Evolutionary conservation across 78 protist genomes (phyloP).

Genomic region (Dictyostelium brefeldianum): DNA sequence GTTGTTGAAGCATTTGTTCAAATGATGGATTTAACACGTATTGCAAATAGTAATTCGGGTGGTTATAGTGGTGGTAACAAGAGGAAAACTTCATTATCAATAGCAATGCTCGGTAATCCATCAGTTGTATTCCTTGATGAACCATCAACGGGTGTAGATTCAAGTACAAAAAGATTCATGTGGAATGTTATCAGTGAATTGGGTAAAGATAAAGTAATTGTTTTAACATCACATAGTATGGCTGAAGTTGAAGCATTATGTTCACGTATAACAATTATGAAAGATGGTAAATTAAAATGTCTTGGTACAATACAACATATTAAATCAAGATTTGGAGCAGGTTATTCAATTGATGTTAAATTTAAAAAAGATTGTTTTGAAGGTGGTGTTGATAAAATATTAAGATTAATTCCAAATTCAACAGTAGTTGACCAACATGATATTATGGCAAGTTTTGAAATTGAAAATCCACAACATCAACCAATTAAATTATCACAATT

Average conservation of each 20-base stretch:
- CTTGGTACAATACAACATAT: slow-evolving; percentile 89
- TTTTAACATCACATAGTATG: slow-evolving; percentile 95
- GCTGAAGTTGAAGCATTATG: slow-evolving; percentile 87
- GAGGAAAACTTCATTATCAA: slow-evolving; percentile 88
- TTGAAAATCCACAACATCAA: slow-evolving; percentile 17
- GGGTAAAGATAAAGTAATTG: slow-evolving; percentile 57
- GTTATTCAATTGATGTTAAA: slow-evolving; percentile 86
- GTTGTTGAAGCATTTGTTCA: slow-evolving; percentile 45
- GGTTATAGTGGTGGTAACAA: slow-evolving; percentile 93
- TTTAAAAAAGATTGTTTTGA: slow-evolving; percentile 33
- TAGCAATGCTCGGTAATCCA: slow-evolving; percentile 89
- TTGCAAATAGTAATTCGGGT: slow-evolving; percentile 24
- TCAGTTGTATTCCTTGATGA: slow-evolving; percentile 32
- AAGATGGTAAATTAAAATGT: slow-evolving; percentile 83
- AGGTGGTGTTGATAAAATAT: slow-evolving; percentile 20
- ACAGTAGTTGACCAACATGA: slow-evolving; percentile 44
- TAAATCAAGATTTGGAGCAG: slow-evolving; percentile 92
- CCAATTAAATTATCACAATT: slow-evolving; percentile 23
- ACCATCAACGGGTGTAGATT: slow-evolving; percentile 77
- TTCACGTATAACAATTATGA: slow-evolving; percentile 95
- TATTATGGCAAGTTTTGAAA: slow-evolving; percentile 38
- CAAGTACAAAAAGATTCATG: slow-evolving; percentile 27
- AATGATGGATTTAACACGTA: slow-evolving; percentile 44
- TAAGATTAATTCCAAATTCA: slow-evolving; percentile 3
- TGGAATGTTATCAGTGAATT: slow-evolving; percentile 63